Evolutionary conservation across 257 asterid genomes (phyloP), one percentile per base, ranked within the genome.

Genomic region (Rauvolfia tetraphylla): DNA sequence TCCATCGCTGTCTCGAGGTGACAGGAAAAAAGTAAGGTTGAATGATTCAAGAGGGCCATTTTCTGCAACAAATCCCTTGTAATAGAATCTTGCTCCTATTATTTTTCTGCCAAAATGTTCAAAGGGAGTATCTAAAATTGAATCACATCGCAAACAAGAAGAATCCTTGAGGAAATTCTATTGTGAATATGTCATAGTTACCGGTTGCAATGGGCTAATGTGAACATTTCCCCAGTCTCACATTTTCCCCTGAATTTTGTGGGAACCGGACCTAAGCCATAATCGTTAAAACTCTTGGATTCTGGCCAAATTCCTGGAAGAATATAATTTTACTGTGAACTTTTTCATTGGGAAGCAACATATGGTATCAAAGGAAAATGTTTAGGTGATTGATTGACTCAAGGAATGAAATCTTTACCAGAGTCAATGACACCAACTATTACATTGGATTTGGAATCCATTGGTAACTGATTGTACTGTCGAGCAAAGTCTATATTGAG

Each of bases 1-100:
- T 3, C 97, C 97, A 2, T 89, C 90, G 1, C 25, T 73, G 34
- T 92, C 97, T 20, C 97, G 88, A 0, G 97, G 90, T 41, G 97
- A 91, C 36, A 82, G 65, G 27, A 65, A 88, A 58, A 82, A 84
- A 3, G 87, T 83, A 31, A 0, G 48, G 77, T 82, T 83, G 74
- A 83, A 67, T 71, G 84, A 80, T 57, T 88, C 90, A 33, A 90
- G 86, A 9, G 90, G 87, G 6, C 87, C 90, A 1, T 27, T 1
- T 5, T 79, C 83, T 68, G 82, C 82, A 78, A 82, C 17, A 23
- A 78, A 84, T 74, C 90, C 93, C 72, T 81, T 75, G 14, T 79
- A 77, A 49, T 88, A 88, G 78, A 80, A 86, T 75, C 96, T 82
- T 5, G 93, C 90, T 83, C 93, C 93, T 46, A 88, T 59, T 23